These are phyloP conservation scores for Eucalyptus caleyi DNA, from an alignment of 345 rosid species.

Conservation along the genomic window DNA sequence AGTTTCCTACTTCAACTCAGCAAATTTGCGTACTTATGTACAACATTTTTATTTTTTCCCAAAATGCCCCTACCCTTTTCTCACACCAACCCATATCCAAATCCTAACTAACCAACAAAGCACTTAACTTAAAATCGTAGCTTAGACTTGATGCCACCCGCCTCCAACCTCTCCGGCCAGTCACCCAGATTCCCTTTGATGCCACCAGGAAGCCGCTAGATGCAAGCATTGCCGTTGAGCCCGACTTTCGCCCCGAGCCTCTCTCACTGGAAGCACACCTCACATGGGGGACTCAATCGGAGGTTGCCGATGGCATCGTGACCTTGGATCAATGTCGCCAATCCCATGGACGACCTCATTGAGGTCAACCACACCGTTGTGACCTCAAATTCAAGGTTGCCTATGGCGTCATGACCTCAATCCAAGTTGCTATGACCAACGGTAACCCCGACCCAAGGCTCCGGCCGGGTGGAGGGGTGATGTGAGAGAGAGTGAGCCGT, in stretches of 20 bases:
- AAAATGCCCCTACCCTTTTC: background rate
- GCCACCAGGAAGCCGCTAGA: background rate
- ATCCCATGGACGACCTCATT: background rate
- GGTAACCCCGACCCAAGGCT: background rate
- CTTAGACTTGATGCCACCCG: background rate
- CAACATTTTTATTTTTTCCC: background rate
- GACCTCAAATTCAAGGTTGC: background rate
- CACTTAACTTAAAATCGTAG: background rate
- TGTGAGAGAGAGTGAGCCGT: background rate
- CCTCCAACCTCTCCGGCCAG: background rate
- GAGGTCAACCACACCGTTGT: background rate
- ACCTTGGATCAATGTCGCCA: fast-evolving
- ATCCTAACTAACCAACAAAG: background rate
- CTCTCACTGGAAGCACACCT: background rate
- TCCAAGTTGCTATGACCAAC: background rate
- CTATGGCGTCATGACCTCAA: background rate
- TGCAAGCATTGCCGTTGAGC: background rate
- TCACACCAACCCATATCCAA: background rate
- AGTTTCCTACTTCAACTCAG: background rate
- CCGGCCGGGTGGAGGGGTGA: background rate
- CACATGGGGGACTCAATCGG: background rate
- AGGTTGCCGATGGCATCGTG: background rate
- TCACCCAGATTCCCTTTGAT: background rate
- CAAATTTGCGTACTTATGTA: background rate
- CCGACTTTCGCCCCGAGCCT: background rate